A percentile compares a stretch with the other conserved stretches of the same genome.
These are phyloP conservation scores for Colletotrichum scovillei DNA, from an alignment of 2,329 filamentous ascomycete genomes.

Conservation along the genomic window DNA sequence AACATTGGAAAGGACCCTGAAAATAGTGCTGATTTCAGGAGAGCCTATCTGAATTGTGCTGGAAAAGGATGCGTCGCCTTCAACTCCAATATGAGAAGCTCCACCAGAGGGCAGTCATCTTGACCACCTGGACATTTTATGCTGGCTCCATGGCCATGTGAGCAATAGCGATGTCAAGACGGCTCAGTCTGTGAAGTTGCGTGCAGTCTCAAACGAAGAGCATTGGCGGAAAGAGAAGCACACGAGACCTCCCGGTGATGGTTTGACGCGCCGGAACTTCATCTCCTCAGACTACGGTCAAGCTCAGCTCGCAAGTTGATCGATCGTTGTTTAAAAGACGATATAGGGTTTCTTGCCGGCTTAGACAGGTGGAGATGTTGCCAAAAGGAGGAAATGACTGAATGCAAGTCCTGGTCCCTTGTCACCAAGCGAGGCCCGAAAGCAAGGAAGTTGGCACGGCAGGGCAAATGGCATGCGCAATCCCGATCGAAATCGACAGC, in stretches of 20 bases:
- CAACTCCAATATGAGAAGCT: not conserved
- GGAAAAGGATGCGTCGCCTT: not conserved
- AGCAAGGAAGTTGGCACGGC: conserved; percentile 23
- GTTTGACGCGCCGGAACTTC: conserved; percentile 18
- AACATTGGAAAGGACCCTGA: conserved; percentile 13
- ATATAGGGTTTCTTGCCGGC: conserved; percentile 22
- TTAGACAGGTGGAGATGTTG: conserved; percentile 18
- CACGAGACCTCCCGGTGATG: not conserved
- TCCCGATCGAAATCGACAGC: conserved; percentile 22
- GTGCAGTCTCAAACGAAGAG: not conserved
- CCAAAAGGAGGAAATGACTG: conserved; percentile 19
- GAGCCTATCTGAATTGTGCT: not conserved
- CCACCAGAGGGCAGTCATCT: not conserved
- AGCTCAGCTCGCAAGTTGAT: not conserved
- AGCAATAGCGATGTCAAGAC: not conserved
- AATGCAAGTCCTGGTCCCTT: conserved; percentile 9
- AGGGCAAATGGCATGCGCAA: conserved; percentile 14
- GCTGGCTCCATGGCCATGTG: not conserved
- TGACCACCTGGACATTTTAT: not conserved
- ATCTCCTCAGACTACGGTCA: conserved; percentile 14
- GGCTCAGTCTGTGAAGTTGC: not conserved
- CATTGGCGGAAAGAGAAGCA: not conserved
- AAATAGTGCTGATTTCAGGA: not conserved
- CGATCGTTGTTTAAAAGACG: not conserved
- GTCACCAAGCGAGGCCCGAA: conserved; percentile 15